Percentiles rank a stretch among this genome's conserved stretches.
These are phyloP conservation scores for Gossypium davidsonii DNA, from an alignment of 441 rosid species.

Conservation along the genomic window DNA sequence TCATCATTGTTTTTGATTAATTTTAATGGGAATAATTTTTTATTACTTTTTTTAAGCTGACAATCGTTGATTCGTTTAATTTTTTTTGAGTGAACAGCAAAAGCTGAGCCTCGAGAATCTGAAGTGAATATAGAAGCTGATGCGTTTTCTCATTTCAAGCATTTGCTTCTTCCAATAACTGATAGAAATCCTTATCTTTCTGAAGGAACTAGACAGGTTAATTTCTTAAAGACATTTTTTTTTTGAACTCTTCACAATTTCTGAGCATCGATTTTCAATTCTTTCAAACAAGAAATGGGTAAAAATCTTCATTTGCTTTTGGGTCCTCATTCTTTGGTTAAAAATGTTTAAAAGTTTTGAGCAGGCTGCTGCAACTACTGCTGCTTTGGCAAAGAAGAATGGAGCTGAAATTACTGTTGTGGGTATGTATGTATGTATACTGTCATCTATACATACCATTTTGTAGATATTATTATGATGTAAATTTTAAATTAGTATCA, in stretches of 20 bases:
- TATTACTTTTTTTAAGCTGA: too few species aligned
- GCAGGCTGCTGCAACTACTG: constrained; percentile 82
- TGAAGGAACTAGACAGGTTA: constrained; percentile 92
- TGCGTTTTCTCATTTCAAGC: constrained; percentile 54
- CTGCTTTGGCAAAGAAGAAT: constrained; percentile 84
- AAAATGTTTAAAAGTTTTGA: background rate
- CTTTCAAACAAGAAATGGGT: background rate
- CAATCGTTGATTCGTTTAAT: background rate
- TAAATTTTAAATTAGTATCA: too few species aligned
- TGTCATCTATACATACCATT: too few species aligned
- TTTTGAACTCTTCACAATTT: background rate
- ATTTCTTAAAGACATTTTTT: background rate
- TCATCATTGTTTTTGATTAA: background rate
- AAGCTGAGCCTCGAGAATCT: constrained; percentile 51
- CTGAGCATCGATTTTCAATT: background rate
- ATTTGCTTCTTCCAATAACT: constrained; percentile 75
- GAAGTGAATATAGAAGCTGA: constrained; percentile 50
- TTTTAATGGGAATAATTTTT: background rate
- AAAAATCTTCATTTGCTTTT: background rate
- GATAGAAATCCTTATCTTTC: constrained; percentile 84
- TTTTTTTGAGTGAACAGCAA: constrained; percentile 30
- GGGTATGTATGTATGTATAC: constrained; percentile 34
- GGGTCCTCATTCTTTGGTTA: background rate
- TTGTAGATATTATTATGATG: too few species aligned
- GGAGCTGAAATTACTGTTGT: constrained; percentile 96